A percentile compares a stretch with the other conserved stretches of the same genome.
These are phyloP conservation scores for Astragalus membranaceus DNA, from an alignment of 306 rosid genomes.

Conservation along the genomic window DNA sequence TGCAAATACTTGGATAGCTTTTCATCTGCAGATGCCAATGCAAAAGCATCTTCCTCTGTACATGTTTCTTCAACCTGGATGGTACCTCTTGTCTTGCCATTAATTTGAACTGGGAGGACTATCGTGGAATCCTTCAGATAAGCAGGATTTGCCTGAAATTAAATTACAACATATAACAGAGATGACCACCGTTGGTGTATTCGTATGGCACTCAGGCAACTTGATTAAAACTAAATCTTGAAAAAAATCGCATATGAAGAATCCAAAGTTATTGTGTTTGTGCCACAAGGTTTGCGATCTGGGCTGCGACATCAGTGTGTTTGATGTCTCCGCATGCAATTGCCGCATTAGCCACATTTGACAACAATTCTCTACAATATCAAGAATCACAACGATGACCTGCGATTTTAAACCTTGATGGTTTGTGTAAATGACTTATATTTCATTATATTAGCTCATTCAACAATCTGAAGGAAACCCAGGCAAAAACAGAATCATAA, in stretches of 20 bases:
- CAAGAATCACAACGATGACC: too few relatives aligned
- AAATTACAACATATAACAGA: conserved; percentile 17
- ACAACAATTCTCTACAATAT: too few relatives aligned
- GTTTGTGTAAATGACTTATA: neutral
- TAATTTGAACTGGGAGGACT: conserved; percentile 85
- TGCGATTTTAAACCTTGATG: neutral
- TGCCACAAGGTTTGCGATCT: too few relatives aligned
- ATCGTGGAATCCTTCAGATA: conserved; percentile 68
- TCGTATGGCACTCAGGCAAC: neutral
- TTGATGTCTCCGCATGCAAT: too few relatives aligned
- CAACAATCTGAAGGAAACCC: neutral
- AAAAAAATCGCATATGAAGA: neutral
- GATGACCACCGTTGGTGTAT: neutral
- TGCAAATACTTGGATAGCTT: conserved; percentile 66
- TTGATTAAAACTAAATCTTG: neutral
- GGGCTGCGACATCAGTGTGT: too few relatives aligned
- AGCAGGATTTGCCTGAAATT: conserved; percentile 60
- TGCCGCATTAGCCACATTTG: too few relatives aligned
- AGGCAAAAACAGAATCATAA: neutral
- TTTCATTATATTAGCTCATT: neutral
- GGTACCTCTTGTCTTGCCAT: conserved; percentile 96
- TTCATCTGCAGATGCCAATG: conserved; percentile 59
- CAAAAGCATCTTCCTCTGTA: conserved; percentile 76
- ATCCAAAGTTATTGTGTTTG: neutral
- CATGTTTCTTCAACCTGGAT: conserved; percentile 78